phyloP scores from a whole-genome alignment of 768 basidiomycete species.

The Strobilomyces echinocephalus region DNA sequence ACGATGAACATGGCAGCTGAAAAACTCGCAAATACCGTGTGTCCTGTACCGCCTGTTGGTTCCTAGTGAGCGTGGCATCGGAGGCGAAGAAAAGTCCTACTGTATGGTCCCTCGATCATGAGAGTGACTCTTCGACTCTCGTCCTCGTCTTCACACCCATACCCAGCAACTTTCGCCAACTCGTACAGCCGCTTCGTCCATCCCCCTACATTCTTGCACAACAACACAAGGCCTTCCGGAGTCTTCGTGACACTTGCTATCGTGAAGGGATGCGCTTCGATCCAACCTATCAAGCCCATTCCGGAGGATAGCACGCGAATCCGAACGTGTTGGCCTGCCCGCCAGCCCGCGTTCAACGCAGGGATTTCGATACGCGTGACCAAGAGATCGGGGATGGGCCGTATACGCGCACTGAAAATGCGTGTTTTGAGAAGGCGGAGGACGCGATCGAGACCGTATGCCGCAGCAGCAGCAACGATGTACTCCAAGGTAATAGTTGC shows the following conservation, averaged over 20 bases:
- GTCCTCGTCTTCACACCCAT: slow-evolving; percentile 27
- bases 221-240: slow-evolving; percentile 43
- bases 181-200: slow-evolving; percentile 46
- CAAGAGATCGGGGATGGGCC: slow-evolving; percentile 40
- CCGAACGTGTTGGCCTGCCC: slow-evolving; percentile 58
- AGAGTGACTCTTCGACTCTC: slow-evolving; percentile 32
- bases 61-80: slow-evolving; percentile 1
- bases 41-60: slow-evolving; percentile 37
- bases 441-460: slow-evolving; percentile 45
- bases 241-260: slow-evolving; percentile 42
- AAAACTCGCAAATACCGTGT: slow-evolving; percentile 45
- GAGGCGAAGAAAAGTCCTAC: slow-evolving; percentile 18
- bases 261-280: slow-evolving; percentile 51
- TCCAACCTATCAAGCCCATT: slow-evolving; percentile 37
- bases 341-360: slow-evolving; percentile 47
- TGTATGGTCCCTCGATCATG: slow-evolving; percentile 54
- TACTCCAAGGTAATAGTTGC: slow-evolving; percentile 35
- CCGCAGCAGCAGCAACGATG: slow-evolving; percentile 34
- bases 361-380: slow-evolving; percentile 46
- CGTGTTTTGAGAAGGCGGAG: slow-evolving; percentile 46
- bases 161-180: slow-evolving; percentile 34
- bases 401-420: slow-evolving; percentile 39
- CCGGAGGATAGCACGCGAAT: slow-evolving; percentile 40
- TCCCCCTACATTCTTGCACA: slow-evolving; percentile 46
- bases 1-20: slow-evolving; percentile 52